phyloP scores from a whole-genome alignment of 2,329 filamentous ascomycete species.

The Botryotinia globosa region DNA sequence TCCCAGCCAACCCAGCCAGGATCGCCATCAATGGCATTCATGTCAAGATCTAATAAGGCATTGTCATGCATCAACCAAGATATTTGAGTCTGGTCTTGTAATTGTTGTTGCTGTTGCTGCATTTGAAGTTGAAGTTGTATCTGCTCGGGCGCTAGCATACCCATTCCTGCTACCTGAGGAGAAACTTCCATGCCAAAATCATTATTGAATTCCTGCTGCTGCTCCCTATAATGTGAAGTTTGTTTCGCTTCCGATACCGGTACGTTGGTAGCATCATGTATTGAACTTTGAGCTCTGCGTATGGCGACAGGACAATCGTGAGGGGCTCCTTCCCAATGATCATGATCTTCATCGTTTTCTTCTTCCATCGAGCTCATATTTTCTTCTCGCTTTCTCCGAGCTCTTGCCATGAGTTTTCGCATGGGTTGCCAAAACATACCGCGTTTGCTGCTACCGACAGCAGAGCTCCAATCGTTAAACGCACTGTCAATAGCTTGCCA shows the following conservation, averaged over 20 bases:
- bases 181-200: conserved; percentile 21
- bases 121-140: conserved; percentile 31
- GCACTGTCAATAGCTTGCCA: conserved; percentile 42
- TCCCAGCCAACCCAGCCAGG: conserved; percentile 40
- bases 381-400: conserved; percentile 50
- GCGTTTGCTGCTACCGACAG: conserved; percentile 42
- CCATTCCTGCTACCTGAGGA: conserved; percentile 32
- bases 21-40: conserved; percentile 33
- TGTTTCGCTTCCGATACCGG: neutral
- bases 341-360: conserved; percentile 12
- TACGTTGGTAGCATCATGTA: neutral
- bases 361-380: conserved; percentile 42
- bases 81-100: conserved; percentile 17
- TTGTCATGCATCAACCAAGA: conserved; percentile 34
- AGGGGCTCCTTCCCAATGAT: conserved; percentile 19
- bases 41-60: conserved; percentile 33
- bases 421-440: conserved; percentile 64
- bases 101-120: conserved; percentile 26
- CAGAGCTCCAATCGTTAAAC: conserved; percentile 32
- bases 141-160: conserved; percentile 29
- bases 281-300: neutral
- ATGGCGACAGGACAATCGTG: conserved; percentile 4
- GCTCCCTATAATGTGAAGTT: neutral
- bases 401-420: conserved; percentile 58
- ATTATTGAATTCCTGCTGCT: neutral